Percentiles rank a stretch among this genome's conserved stretches.
phyloP scores from a whole-genome alignment of 1,284 basidiomycete genomes.

The Ganoderma meredithae region DNA sequence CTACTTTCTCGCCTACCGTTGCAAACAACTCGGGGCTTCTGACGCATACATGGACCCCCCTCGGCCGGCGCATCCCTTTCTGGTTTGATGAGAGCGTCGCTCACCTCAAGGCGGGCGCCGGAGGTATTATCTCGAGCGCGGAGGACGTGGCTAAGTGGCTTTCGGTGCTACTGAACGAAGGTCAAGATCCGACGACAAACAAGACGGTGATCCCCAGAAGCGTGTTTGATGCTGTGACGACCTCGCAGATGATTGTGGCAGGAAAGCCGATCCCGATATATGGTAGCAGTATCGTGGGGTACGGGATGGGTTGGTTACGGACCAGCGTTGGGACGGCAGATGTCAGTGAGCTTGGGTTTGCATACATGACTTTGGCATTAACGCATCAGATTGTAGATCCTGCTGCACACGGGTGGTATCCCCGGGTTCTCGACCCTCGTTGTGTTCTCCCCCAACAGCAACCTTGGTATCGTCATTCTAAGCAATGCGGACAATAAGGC shows the following conservation, averaged over 20 bases:
- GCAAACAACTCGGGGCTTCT: constrained; percentile 44
- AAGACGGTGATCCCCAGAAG: constrained; percentile 37
- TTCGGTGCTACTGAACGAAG: constrained; percentile 37
- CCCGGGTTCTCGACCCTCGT: constrained; percentile 50
- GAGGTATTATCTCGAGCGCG: constrained; percentile 44
- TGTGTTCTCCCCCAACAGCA: constrained; percentile 38
- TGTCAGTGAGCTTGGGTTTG: constrained; percentile 18
- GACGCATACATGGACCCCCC: constrained; percentile 41
- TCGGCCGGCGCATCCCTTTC: constrained; percentile 40
- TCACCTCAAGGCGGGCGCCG: constrained; percentile 40
- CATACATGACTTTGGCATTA: neutral
- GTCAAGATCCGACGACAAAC: constrained; percentile 38
- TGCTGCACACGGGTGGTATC: constrained; percentile 35
- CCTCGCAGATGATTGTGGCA: constrained; percentile 33
- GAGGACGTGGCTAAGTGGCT: constrained; percentile 45
- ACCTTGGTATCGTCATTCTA: constrained; percentile 49
- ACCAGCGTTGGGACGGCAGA: constrained; percentile 37
- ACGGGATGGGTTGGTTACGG: constrained; percentile 42
- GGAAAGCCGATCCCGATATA: constrained; percentile 1
- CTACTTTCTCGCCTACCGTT: constrained; percentile 44
- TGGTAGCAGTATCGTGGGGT: constrained; percentile 35
- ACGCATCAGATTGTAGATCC: constrained; percentile 21
- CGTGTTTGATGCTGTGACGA: constrained; percentile 38
- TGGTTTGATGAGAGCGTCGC: constrained; percentile 37
- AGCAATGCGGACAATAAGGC: constrained; percentile 50